Conservation (phyloP, 257 asterid species). For the Paraleonurus japonicus region DNA sequence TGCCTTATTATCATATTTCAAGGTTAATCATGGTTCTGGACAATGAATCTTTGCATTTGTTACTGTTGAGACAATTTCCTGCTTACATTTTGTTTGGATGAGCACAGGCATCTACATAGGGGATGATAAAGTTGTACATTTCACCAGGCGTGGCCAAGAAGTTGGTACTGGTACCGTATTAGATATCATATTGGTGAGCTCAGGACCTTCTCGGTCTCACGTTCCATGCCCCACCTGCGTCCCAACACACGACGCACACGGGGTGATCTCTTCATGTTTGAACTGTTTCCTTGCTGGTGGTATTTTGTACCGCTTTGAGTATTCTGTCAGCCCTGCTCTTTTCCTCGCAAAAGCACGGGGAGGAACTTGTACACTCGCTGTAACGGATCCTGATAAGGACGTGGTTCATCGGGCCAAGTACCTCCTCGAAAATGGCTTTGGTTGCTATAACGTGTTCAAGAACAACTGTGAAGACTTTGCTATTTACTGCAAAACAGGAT, state of each 20-base stretch:
- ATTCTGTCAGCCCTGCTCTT: conserved; percentile 67
- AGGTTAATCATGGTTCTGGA: neutral
- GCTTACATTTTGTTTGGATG: conserved; percentile 4
- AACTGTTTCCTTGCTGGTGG: conserved; percentile 96
- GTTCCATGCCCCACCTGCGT: conserved; percentile 68
- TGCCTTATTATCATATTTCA: neutral
- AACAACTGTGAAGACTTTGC: conserved; percentile 96
- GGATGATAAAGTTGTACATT: conserved; percentile 74
- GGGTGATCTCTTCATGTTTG: conserved; percentile 78
- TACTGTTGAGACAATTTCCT: neutral
- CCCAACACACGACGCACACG: conserved; percentile 59
- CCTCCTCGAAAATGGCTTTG: conserved; percentile 81
- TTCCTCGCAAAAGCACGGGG: conserved; percentile 93
- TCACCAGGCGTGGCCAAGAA: conserved; percentile 96
- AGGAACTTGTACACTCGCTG: conserved; percentile 89
- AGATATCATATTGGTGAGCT: conserved; percentile 72
- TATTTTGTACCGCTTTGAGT: conserved; percentile 75
- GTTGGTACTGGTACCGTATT: conserved; percentile 82
- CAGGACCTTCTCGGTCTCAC: conserved; percentile 56
- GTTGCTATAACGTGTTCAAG: conserved; percentile 78
- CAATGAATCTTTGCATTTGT: neutral
- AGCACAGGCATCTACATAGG: conserved; percentile 75
- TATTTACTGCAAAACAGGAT: conserved; percentile 90
- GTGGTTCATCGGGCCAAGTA: conserved; percentile 79
- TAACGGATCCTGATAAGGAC: conserved; percentile 49